These are phyloP conservation scores for Lanzia echinophila DNA, from an alignment of 2,329 filamentous ascomycete genomes.

Conservation along the genomic window DNA sequence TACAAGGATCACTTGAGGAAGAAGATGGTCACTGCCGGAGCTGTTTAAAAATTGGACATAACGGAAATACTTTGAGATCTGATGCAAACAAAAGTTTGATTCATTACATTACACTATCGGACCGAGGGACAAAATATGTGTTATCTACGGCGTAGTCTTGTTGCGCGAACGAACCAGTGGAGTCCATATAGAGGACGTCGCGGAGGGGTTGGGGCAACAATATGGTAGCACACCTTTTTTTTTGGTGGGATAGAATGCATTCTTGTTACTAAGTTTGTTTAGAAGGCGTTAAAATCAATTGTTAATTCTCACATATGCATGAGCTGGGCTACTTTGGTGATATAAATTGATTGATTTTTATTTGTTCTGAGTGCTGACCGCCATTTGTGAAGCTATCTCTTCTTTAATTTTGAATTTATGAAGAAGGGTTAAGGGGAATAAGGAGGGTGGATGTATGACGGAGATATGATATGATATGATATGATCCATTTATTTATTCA, in stretches of 20 bases:
- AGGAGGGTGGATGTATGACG: not conserved
- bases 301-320: not conserved
- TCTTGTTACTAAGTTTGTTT: conserved; percentile 19
- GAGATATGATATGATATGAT: too few species aligned
- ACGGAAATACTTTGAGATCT: not conserved
- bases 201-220: conserved; percentile 9
- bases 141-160: not conserved
- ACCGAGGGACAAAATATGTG: not conserved
- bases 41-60: conserved; percentile 54
- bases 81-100: conserved; percentile 7
- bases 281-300: not conserved
- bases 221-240: conserved; percentile 2
- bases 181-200: conserved; percentile 2
- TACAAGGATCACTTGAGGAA: conserved; percentile 99
- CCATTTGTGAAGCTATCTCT: too few species aligned
- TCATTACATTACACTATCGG: conserved; percentile 1
- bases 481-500: too few species aligned
- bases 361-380: too few species aligned
- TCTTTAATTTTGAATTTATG: too few species aligned
- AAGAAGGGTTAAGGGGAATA: too few species aligned
- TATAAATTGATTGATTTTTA: not conserved
- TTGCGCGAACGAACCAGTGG: not conserved
- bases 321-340: not conserved
- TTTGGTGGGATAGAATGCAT: conserved; percentile 23
- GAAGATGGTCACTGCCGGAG: conserved; percentile 91